These are phyloP conservation scores for Venturia oleaginea DNA, from an alignment of 2,329 filamentous ascomycete genomes.

Conservation along the genomic window DNA sequence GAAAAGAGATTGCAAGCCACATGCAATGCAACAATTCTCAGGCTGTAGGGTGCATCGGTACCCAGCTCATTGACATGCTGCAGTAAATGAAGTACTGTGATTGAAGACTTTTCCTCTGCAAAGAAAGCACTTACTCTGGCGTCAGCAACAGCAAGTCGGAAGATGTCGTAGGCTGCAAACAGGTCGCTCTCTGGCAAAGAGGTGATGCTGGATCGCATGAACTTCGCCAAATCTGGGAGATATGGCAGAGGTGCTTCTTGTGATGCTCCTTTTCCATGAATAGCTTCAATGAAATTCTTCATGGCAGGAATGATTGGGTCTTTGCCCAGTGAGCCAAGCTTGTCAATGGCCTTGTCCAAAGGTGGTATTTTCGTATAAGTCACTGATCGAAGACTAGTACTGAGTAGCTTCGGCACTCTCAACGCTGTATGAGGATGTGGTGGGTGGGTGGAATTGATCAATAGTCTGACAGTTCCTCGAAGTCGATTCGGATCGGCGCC, in stretches of 20 bases:
- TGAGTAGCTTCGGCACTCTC: slow-evolving; percentile 60
- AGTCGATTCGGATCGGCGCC: slow-evolving; percentile 64
- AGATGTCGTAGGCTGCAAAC: slow-evolving; percentile 79
- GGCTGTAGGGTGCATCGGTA: slow-evolving; percentile 61
- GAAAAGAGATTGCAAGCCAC: slow-evolving; percentile 79
- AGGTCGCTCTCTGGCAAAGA: slow-evolving; percentile 54
- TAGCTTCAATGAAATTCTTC: slow-evolving; percentile 60
- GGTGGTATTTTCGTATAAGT: slow-evolving; percentile 72
- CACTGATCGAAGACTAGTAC: slow-evolving; percentile 56
- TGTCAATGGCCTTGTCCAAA: slow-evolving; percentile 68
- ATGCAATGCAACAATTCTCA: slow-evolving; percentile 76
- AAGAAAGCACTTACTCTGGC: slow-evolving; percentile 72
- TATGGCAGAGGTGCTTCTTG: slow-evolving; percentile 60
- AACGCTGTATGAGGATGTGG: slow-evolving; percentile 67
- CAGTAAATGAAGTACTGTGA: slow-evolving; percentile 55
- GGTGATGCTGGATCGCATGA: slow-evolving; percentile 48
- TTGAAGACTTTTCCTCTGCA: slow-evolving; percentile 54
- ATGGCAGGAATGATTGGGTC: slow-evolving; percentile 54
- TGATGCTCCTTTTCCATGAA: slow-evolving; percentile 44
- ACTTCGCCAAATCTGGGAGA: slow-evolving; percentile 53
- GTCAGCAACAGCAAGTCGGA: slow-evolving; percentile 70
- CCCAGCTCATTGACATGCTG: slow-evolving; percentile 46
- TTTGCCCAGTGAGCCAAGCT: slow-evolving; percentile 58
- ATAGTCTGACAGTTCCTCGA: slow-evolving; percentile 59
- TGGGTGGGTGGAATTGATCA: slow-evolving; percentile 67